These are phyloP conservation scores for Ophiognomonia clavigignenti-juglandacearum DNA, from an alignment of 2,329 filamentous ascomycete genomes.

Conservation along the genomic window DNA sequence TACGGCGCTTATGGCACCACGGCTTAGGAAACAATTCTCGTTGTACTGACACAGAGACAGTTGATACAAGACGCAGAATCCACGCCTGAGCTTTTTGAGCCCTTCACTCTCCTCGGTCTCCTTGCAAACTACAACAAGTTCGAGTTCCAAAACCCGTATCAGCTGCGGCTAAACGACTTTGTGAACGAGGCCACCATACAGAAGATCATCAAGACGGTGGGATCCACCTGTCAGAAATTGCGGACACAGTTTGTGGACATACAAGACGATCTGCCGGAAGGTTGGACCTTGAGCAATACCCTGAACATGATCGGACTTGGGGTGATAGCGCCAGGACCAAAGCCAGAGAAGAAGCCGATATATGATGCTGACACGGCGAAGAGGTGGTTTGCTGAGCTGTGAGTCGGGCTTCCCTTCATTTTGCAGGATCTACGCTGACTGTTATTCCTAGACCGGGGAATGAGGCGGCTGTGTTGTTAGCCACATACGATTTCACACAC, in stretches of 20 bases:
- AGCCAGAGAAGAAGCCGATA: slow-evolving; percentile 52
- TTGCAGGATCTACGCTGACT: neutral
- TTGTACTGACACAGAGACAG: slow-evolving; percentile 34
- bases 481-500: slow-evolving; percentile 88
- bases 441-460: slow-evolving; percentile 60
- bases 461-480: slow-evolving; percentile 74
- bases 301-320: slow-evolving; percentile 82
- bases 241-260: slow-evolving; percentile 77
- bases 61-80: slow-evolving; percentile 76
- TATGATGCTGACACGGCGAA: slow-evolving; percentile 78
- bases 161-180: slow-evolving; percentile 87
- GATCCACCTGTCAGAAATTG: slow-evolving; percentile 62
- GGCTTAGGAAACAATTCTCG: neutral
- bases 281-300: slow-evolving; percentile 79
- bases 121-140: slow-evolving; percentile 99
- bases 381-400: slow-evolving; percentile 75
- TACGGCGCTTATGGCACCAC: slow-evolving; percentile 31
- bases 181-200: slow-evolving; percentile 86
- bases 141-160: slow-evolving; percentile 95
- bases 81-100: slow-evolving; percentile 59
- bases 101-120: slow-evolving; percentile 79
- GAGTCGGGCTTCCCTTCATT: slow-evolving; percentile 31
- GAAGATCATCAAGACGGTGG: slow-evolving; percentile 73
- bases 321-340: slow-evolving; percentile 64
- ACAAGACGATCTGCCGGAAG: slow-evolving; percentile 84